phyloP scores from a whole-genome alignment of 2,329 filamentous ascomycete genomes.

The Pseudogymnoascus pannorum region DNA sequence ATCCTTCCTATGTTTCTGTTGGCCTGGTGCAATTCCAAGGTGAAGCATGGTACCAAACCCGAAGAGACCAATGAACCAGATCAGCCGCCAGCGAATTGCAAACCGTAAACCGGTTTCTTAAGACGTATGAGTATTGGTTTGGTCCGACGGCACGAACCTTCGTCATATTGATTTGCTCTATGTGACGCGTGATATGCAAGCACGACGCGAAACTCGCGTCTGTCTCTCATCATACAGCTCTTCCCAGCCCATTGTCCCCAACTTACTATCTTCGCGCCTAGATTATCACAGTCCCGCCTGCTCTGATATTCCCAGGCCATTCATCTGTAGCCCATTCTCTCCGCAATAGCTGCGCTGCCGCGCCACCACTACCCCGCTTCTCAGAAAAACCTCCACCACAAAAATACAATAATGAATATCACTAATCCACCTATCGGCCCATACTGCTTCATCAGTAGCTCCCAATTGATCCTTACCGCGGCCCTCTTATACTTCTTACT shows the following conservation, averaged over 20 bases:
- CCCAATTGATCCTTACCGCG: conserved; percentile 96
- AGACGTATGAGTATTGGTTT: not conserved
- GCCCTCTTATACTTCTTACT: conserved; percentile 90
- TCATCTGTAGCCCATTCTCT: not conserved
- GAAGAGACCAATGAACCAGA: not conserved
- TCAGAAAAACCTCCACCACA: conserved; percentile 92
- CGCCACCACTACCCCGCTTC: not conserved
- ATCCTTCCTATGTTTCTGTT: not conserved
- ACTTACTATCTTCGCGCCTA: not conserved
- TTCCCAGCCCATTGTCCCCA: not conserved
- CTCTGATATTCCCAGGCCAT: not conserved
- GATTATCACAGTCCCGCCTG: not conserved
- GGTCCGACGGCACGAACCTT: not conserved
- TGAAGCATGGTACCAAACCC: not conserved
- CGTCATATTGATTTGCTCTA: not conserved
- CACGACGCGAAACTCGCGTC: not conserved
- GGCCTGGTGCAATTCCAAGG: not conserved
- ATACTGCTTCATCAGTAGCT: conserved; percentile 92
- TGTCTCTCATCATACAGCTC: not conserved
- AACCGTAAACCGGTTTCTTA: not conserved
- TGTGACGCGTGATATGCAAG: not conserved
- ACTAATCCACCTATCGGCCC: conserved; percentile 79
- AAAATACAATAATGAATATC: conserved; percentile 74
- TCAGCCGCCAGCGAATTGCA: not conserved
- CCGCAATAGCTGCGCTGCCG: not conserved